A percentile compares a stretch with the other conserved stretches of the same genome.
Conservation (phyloP, 2,329 filamentous ascomycete species). For the Ceratocystis diversiconidia region DNA sequence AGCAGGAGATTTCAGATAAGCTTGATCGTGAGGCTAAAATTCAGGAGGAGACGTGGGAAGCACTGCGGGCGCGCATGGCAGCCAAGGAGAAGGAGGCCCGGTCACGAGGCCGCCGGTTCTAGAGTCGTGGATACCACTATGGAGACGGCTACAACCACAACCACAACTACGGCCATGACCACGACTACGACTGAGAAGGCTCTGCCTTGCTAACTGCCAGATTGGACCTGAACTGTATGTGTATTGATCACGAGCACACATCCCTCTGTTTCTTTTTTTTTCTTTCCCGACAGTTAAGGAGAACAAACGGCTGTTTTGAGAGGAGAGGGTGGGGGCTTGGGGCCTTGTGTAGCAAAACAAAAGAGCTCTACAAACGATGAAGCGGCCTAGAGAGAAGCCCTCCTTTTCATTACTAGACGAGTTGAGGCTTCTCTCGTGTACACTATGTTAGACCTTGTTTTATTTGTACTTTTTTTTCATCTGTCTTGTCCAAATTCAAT, state of each 20-base stretch:
- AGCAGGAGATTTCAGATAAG: slow-evolving; percentile 26
- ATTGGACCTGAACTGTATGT: neutral
- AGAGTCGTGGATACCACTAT: neutral
- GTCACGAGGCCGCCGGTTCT: slow-evolving; percentile 20
- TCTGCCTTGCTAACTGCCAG: neutral
- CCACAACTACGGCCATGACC: neutral
- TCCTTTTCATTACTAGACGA: neutral
- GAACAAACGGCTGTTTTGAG: neutral
- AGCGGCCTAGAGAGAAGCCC: neutral
- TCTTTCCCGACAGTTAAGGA: neutral
- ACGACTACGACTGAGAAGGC: neutral
- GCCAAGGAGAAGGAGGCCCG: slow-evolving; percentile 30
- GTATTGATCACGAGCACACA: neutral
- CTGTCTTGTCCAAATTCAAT: neutral
- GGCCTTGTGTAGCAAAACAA: neutral
- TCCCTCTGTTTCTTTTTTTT: neutral
- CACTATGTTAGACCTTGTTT: slow-evolving; percentile 16
- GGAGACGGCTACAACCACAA: neutral
- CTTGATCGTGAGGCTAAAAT: slow-evolving; percentile 26
- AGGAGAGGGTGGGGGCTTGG: neutral
- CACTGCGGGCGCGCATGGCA: slow-evolving; percentile 21
- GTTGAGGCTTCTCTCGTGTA: slow-evolving; percentile 14
- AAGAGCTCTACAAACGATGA: neutral
- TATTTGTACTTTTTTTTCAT: slow-evolving; percentile 15
- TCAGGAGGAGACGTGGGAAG: slow-evolving; percentile 23